These are phyloP conservation scores for Mycosarcoma maydis DNA, from an alignment of 1,284 basidiomycete species.

Conservation along the genomic window DNA sequence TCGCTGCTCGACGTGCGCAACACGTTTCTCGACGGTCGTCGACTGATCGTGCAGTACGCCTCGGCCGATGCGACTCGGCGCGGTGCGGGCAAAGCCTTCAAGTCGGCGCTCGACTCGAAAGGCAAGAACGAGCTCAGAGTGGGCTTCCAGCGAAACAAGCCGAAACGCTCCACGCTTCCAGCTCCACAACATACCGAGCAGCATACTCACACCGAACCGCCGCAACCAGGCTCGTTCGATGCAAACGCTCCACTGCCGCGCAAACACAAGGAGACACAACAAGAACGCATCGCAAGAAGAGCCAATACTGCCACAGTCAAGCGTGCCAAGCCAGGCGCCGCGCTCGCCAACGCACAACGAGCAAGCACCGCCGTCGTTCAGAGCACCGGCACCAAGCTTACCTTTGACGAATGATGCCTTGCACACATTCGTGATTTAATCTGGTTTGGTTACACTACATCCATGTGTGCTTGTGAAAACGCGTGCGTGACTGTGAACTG, in stretches of 20 bases:
- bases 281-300: conserved; percentile 26
- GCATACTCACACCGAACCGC: too few relatives aligned
- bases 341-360: conserved; percentile 85
- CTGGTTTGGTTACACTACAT: neutral
- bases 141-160: conserved; percentile 16
- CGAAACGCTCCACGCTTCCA: too few relatives aligned
- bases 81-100: conserved; percentile 47
- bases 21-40: conserved; percentile 82
- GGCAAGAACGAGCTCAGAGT: conserved; percentile 7
- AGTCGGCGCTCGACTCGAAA: neutral
- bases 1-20: conserved; percentile 85
- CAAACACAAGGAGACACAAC: conserved; percentile 54
- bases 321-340: conserved; percentile 79
- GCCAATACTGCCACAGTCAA: neutral
- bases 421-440: too few relatives aligned
- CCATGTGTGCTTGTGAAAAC: too few relatives aligned
- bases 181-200: too few relatives aligned
- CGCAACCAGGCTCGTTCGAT: conserved; percentile 61
- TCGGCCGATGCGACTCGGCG: conserved; percentile 79
- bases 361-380: conserved; percentile 86
- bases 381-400: conserved; percentile 81
- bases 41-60: conserved; percentile 87
- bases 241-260: conserved; percentile 44
- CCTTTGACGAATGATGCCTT: conserved; percentile 72
- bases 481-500: too few relatives aligned